Base-by-base conservation (phyloP, 1,284 basidiomycete species). In the Melampsora abietis-canadensis region DNA sequence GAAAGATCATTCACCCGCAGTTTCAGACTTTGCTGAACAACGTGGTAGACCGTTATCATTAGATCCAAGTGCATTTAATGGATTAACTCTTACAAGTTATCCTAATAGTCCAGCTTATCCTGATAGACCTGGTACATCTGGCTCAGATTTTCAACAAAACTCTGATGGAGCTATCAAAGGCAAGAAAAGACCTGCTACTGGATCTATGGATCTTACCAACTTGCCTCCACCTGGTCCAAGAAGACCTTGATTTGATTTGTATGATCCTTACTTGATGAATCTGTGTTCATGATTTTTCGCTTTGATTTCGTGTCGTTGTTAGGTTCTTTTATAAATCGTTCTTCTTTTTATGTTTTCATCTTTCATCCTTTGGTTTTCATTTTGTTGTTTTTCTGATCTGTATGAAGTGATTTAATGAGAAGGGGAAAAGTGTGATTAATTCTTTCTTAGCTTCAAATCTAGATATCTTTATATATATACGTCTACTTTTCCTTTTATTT, bases 181-280 rank as follows among this genome's bases (percentile, higher is more conserved):
- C 24, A 69, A 62, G 59, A 69, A 69, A 69, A n/a, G 68, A 19
- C 68, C 68, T 19, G 68, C 68, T 6, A 60, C 57, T 60, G 59
- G 44, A 8, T 69, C 68, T 21, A 69, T 69, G 40, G 68, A 69
- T 46, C 59, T 69, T 21, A 40, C 66, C 14, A 44, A 44, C 12
- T 57, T 57, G 7, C 51, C 27, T 57, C 51, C 51, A 21, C 51
- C 51, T 57, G n/a, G 7, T 27, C 27, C 51, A 21, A 21, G 51
- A 27, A 27, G 21, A 21, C n/a, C 51, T 57, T 57, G 19, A 57
- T 6, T 14, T 21, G 12, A 21, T 57, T 57, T 57, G 51, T 27
- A 14, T 21, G 2, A 21, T 21, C 1, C 4, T 57, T 57, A 1
- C 1, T 15, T 57, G 3, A 21, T 27, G 7, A 1, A 1, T 27